Evolutionary conservation across 768 basidiomycete species (phyloP), one percentile per base, ranked within the genome.

Genomic region (Pulveroboletus sp.): DNA sequence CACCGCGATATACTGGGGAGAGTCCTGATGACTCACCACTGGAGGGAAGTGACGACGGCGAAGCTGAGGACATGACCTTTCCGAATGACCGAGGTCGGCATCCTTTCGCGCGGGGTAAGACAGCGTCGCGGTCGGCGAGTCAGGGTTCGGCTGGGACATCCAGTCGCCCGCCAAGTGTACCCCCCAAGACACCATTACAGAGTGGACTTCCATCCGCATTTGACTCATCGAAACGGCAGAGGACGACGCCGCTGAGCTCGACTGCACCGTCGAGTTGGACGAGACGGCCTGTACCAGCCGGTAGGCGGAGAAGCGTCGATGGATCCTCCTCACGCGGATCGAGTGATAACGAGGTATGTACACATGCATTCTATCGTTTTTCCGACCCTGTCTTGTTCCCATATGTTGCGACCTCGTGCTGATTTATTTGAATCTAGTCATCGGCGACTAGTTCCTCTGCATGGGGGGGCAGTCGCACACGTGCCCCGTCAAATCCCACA

Each of bases 201-300:
- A 63, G 73, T 35, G 67, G 76, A 31, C 58, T 56, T 1, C 57
- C 66, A 0, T 88, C 86, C 0, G 80, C 81, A 4, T 85, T 91
- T 55, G 89, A 91, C 58, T 74, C 78, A 0, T 77, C 83, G 40
- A 75, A 78, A 28, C 71, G 89, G 51, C 87, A 89, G 62, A 78
- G 89, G 17, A 76, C 86, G 8, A 82, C 82, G 0, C 89, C 88
- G 0, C 69, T 89, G 2, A 64, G 64, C 4, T 71, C 65, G 47
- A 71, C 65, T 26, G 80, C 85, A 1, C 89, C 89, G 0, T 89
- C 89, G 3, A 89, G 85, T 57, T 90, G 88, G 85, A 62, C 77
- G 27, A 83, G 80, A 54, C 79, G 85, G 3, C 86, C 86, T 5
- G 70, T 73, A 14, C 86, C 87, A 12, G 82, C 84, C 6, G 69